Evolutionary conservation across 2,329 filamentous ascomycete species (phyloP), one percentile per base, ranked within the genome.

Genomic region (Botrytis deweyae): DNA sequence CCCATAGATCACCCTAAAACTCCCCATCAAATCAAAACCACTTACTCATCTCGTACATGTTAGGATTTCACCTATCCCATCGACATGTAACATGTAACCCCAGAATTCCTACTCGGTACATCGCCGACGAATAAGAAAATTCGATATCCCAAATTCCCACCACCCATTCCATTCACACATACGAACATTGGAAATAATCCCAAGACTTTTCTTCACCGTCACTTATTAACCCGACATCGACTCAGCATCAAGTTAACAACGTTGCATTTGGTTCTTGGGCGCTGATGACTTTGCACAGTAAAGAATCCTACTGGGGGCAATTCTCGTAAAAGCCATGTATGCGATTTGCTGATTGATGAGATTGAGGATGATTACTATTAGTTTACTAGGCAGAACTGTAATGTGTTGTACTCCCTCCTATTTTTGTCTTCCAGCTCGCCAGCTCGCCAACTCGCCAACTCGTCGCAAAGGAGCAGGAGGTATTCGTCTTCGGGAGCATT

Each of bases 191-290:
- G 4, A 9, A n/a, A n/a, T 22, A 55, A 55, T 55, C 65, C 46
- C 65, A 68, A 68, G 46, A 29, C 4, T 55, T 68, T 55, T 12
- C 46, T 40, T 68, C 65, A 68, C 65, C 65, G 65, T 68, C 65
- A 55, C 65, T 68, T 29, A 8, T 68, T 22, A 14, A 9, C 42
- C 42, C 44, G 33, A 40, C 25, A 14, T 25, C 14, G 16, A 68
- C 65, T n/a, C 65, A 68, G 38, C 65, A 55, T 29, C 65, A 55
- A 58, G 52, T 18, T 33, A 33, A 68, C 46, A 68, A 55, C 65
- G 65, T 68, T 68, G 22, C 65, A 68, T 68, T 29, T 25, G 46
- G 22, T 67, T 52, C 64, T 66, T 67, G 22, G 64, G 22, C 14
- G 44, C 44, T 67, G 44, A 67, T 38, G 44, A n/a, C 7, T 38